phyloP scores from a whole-genome alignment of 1,284 basidiomycete species.

The Leccinum insigne region DNA sequence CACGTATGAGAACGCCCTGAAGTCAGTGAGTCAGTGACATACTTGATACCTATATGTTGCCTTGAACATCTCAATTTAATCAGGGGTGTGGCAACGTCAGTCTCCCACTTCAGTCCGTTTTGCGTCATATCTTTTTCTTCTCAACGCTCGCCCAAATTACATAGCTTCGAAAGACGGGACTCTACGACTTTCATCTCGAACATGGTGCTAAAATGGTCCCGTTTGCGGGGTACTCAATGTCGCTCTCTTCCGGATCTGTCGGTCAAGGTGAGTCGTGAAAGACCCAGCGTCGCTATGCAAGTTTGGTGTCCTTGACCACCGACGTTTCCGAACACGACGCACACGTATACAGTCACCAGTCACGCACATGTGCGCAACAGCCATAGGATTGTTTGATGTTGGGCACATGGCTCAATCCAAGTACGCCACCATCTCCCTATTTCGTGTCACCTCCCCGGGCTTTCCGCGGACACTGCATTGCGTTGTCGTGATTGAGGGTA shows the following conservation, averaged over 20 bases:
- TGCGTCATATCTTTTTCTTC: too few species aligned
- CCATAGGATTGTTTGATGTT: conserved; percentile 93
- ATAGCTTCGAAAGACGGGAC: conserved; percentile 54
- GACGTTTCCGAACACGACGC: background rate
- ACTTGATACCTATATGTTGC: too few species aligned
- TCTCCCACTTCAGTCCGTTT: too few species aligned
- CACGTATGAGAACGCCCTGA: too few species aligned
- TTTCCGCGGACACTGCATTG: background rate
- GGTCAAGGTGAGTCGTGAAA: conserved; percentile 65
- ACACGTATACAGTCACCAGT: conserved; percentile 66
- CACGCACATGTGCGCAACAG: conserved; percentile 88
- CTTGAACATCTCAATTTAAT: too few species aligned
- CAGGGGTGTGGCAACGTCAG: too few species aligned
- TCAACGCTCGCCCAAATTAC: background rate
- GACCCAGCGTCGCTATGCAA: background rate
- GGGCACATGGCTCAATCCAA: conserved; percentile 96
- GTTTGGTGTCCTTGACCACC: conserved; percentile 17
- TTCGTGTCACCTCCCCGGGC: background rate
- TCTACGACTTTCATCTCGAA: conserved; percentile 90
- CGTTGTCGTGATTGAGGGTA: background rate
- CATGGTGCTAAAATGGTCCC: conserved; percentile 95
- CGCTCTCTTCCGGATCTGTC: conserved; percentile 81
- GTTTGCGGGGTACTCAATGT: conserved; percentile 97
- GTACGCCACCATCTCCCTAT: conserved; percentile 37
- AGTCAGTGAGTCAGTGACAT: too few species aligned